Base-by-base conservation (phyloP, 2,329 filamentous ascomycete species). In the Alternaria panax region DNA sequence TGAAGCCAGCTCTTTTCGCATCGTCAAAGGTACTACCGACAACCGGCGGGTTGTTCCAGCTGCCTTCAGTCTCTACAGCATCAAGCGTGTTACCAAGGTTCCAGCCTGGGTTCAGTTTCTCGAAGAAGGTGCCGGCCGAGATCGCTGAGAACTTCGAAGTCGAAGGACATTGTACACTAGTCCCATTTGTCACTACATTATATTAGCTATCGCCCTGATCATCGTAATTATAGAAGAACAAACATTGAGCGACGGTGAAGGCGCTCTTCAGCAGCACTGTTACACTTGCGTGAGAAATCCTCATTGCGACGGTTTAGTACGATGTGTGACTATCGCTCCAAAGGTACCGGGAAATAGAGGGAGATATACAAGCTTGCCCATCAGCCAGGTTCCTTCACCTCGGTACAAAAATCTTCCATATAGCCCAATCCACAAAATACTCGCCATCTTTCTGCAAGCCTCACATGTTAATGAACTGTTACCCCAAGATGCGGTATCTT, bases 1-100 rank as follows among this genome's bases (percentile, higher is more conserved):
- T 87, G 77, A 86, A 88, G 0, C 86, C 86, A 1, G 83, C 79
- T 34, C 78, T 75, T 67, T 85, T 84, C 32, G 86, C 79, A 51
- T 82, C 77, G 42, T 84, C 78, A 57, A 88, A 86, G 0, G 84
- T 86, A 1, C 71, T 69, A 2, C 75, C 76, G 6, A 81, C 76
- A 1, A 87, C 84, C 0, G 83, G 80, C 0, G 81, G 78, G 57
- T 88, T 88, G 63, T 85, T 85, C 86, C 86, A 88, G 2, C 81
- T 84, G 5, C 84, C 85, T 69, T 88, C 86, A 48, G 82, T 77
- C 5, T 85, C 82, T 7, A 81, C 74, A 1, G 85, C 84, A 67
- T 88, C 87, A 28, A 88, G 79, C 0, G 85, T 87, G 56, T 88
- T 88, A 9, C 86, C 86, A 8, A 87, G 65, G 63, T 88, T 88